phyloP scores from a whole-genome alignment of 768 basidiomycete genomes.

The Leccinum pellstonianum region DNA sequence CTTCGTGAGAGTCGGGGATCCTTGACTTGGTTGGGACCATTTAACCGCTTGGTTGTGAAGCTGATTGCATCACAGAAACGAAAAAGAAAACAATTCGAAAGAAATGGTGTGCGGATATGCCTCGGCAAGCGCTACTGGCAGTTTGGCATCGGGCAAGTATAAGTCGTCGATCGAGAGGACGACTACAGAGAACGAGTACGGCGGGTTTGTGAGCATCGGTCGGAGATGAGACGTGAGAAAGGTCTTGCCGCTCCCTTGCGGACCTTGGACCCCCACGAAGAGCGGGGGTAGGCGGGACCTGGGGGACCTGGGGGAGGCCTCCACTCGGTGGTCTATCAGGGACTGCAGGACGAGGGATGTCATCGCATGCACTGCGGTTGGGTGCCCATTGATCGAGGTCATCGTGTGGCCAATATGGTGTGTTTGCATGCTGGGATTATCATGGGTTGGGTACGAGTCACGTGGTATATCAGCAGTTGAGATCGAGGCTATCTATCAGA shows the following conservation, averaged over 20 bases:
- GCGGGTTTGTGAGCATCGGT: conserved; percentile 40
- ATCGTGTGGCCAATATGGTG: conserved; percentile 3
- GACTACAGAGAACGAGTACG: conserved; percentile 54
- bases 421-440: not conserved
- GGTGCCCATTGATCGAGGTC: conserved; percentile 13
- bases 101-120: conserved; percentile 46
- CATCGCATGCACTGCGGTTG: conserved; percentile 39
- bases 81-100: too few species aligned
- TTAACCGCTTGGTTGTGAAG: too few species aligned
- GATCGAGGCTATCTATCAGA: conserved; percentile 8
- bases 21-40: too few species aligned
- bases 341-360: conserved; percentile 39
- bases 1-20: too few species aligned
- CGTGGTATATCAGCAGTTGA: conserved; percentile 11
- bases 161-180: conserved; percentile 83
- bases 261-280: conserved; percentile 87
- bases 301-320: not conserved
- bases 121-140: conserved; percentile 56
- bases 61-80: too few species aligned
- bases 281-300: conserved; percentile 46
- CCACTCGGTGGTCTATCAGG: conserved; percentile 32
- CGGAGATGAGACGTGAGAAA: conserved; percentile 65
- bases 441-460: conserved; percentile 6
- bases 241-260: conserved; percentile 93
- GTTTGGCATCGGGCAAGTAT: conserved; percentile 70